Base-by-base conservation (phyloP, 2,329 filamentous ascomycete species). In the Domatiomyces globalis region DNA sequence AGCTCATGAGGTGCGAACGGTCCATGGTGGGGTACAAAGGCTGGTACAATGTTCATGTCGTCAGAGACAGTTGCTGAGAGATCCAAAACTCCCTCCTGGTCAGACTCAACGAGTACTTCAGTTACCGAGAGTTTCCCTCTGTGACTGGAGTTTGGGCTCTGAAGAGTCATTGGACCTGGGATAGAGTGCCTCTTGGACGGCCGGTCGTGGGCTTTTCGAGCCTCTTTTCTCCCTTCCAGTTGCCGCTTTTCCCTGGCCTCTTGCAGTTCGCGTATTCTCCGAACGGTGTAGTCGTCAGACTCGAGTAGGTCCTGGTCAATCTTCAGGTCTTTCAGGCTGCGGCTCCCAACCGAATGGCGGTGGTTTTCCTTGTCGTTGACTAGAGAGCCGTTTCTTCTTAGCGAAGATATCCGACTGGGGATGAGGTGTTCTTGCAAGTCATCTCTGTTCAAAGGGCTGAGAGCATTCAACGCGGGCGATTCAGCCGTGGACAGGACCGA, bases 351-450 rank as follows among this genome's bases (percentile, higher is more conserved):
- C 52, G 65, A 79, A 20, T 77, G 71, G 50, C 73, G 7, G 73
- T 73, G 1, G 76, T 72, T 59, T 77, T 64, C 50, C 63, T 69
- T 70, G 84, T 48, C 77, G 71, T 36, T 85, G 68, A 39, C 83
- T 87, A 1, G 83, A 87, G 51, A 85, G 82, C 51, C 83, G 76
- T 6, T 17, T 17, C 63, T 67, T 47, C 54, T 59, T 12, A 65
- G 61, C 25, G 65, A 66, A 18, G 58, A 61, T 12, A 76, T 82
- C 80, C 61, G 85, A 67, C 2, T 80, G 77, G 62, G 76, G 78
- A 55, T 76, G 62, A 47, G 48, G 44, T 56, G 55, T 42, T 50
- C 55, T 9, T 52, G 55, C 25, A 57, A 46, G 43, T 59, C 54
- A 33, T 51, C 49, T 42, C 55, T 49, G 44, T 54, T 57, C 17